Evolutionary conservation across 140 eudicot genomes (phyloP).

Genomic region (Eryngium alpinum): DNA sequence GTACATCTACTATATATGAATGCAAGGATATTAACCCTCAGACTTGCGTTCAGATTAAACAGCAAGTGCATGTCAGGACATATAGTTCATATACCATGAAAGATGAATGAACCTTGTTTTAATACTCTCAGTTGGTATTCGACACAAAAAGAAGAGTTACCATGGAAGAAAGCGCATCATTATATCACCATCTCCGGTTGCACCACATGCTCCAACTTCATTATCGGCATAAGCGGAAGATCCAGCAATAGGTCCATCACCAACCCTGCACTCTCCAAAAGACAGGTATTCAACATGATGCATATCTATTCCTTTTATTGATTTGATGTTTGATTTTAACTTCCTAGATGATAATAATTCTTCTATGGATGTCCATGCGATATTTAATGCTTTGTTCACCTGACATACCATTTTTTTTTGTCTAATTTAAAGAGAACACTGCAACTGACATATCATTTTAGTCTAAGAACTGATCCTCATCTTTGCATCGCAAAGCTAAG

Average conservation of each 20-base stretch:
- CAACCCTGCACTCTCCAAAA: slow-evolving; percentile 48
- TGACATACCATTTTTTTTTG: neutral
- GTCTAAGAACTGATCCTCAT: neutral
- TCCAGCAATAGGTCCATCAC: slow-evolving; percentile 97
- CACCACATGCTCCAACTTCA: slow-evolving; percentile 98
- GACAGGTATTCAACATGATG: neutral
- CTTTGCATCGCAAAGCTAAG: neutral
- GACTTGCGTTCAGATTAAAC: neutral
- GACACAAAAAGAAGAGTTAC: slow-evolving; percentile 21
- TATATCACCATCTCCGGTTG: slow-evolving; percentile 93
- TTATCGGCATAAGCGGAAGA: slow-evolving; percentile 86
- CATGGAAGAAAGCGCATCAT: slow-evolving; percentile 99
- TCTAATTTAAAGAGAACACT: too few relatives aligned
- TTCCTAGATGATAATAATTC: neutral
- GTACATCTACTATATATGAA: neutral
- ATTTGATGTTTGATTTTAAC: neutral
- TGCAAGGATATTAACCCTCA: neutral
- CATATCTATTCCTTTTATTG: too few relatives aligned
- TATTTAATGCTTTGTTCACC: neutral
- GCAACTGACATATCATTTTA: neutral
- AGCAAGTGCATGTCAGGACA: neutral
- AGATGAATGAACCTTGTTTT: neutral
- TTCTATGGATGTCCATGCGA: neutral
- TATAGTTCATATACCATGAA: neutral
- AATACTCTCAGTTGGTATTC: neutral